Conservation (phyloP, 441 rosid genomes). For the Bocquillonia castaneifolia region DNA sequence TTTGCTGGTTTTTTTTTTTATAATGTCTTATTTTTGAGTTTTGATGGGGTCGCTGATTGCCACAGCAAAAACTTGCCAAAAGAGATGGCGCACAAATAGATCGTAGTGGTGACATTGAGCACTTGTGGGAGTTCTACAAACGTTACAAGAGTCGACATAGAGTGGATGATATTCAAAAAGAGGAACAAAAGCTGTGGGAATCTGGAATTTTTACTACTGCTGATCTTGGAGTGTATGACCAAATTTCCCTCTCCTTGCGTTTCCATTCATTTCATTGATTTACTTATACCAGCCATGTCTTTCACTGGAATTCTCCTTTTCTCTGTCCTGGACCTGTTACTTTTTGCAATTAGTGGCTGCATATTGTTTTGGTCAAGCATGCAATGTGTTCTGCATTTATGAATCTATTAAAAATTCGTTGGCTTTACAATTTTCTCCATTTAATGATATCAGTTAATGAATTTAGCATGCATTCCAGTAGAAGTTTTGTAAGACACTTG, state of each 20-base stretch:
- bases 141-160: slow-evolving; percentile 66
- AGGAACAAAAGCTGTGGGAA: slow-evolving; percentile 76
- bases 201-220: slow-evolving; percentile 74
- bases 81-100: slow-evolving; percentile 74
- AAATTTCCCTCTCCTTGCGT: not conserved
- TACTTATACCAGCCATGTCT: not conserved
- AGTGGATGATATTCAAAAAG: slow-evolving; percentile 88
- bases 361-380: not conserved
- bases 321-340: not conserved
- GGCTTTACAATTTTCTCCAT: slow-evolving; percentile 3
- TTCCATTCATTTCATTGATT: not conserved
- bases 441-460: not conserved
- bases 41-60: slow-evolving; percentile 26
- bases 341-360: not conserved
- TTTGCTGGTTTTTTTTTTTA: slow-evolving; percentile 7
- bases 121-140: slow-evolving; percentile 78
- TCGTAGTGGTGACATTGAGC: slow-evolving; percentile 83
- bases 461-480: not conserved
- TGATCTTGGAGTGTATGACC: slow-evolving; percentile 77
- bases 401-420: not conserved
- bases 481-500: not conserved
- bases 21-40: slow-evolving; percentile 13
- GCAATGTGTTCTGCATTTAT: not conserved
- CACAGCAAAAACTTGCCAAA: slow-evolving; percentile 97
- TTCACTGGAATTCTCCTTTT: not conserved